Base-by-base conservation (phyloP, 768 basidiomycete genomes). In the Naganishia kalamii region DNA sequence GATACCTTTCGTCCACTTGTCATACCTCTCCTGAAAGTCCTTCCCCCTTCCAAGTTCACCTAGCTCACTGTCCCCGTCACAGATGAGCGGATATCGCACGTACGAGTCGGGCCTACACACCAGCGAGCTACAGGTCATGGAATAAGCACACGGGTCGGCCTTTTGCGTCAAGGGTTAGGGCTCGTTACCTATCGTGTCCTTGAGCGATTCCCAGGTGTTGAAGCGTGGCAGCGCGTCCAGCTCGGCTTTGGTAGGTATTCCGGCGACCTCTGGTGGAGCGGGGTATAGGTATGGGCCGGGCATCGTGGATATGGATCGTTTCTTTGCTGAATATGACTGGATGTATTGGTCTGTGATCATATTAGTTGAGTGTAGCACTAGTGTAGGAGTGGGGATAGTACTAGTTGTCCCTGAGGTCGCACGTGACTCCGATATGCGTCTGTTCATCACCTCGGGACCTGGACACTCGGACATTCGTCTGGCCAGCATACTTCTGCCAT, bases 181-280 rank as follows among this genome's bases (percentile, higher is more conserved):
- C 8, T 10, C 17, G 23, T 21, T 17, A 57, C 54, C 54, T 23
- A 57, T 57, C 15, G 27, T 40, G 19, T 57, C 54, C 13, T 75
- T 74, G 35, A 76, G 52, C 27, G 74, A 68, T 12, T 75, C 76
- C 75, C 75, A 77, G 3, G 72, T 75, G 62, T 73, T 76, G 70
- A 75, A 69, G 25, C 72, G 54, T 15, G 74, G 74, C 37, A 72
- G 72, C 12, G 72, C 71, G 59, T 75, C 76, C 0, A 77, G 68
- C 54, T 77, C 75, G 6, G 63, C 71, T 44, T 77, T 72, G 1
- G 71, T 76, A 0, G 76, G 76, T 12, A 77, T 40, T 12, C 76
- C 76, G 13, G 51, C n/a, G 30, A 76, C 66, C 6, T 66, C 29
- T 0, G 35, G 43, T 13, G 76, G 74, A 0, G 72, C 68, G 4